Percentiles rank a stretch among this genome's conserved stretches.
Evolutionary conservation across 768 basidiomycete species (phyloP).

Genomic region (Kwoniella bestiolae): DNA sequence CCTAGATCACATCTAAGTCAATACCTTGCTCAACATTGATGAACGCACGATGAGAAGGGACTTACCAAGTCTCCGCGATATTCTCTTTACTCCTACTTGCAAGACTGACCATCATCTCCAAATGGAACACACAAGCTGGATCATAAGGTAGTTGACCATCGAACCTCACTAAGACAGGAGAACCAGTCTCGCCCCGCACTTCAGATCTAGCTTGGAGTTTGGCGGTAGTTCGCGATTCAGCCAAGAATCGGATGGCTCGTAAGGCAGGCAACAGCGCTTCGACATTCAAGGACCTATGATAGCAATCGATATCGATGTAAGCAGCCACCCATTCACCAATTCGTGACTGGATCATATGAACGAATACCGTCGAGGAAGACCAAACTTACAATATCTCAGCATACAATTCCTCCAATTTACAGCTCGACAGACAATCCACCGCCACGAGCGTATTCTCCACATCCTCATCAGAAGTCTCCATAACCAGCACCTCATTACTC

Average conservation of each 20-base stretch:
- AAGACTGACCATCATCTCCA: constrained; percentile 94
- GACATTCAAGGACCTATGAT: constrained; percentile 70
- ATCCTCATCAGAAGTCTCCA: constrained; percentile 85
- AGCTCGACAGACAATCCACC: constrained; percentile 92
- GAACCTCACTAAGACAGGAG: constrained; percentile 29
- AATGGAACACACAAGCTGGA: constrained; percentile 88
- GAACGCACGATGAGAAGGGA: neutral
- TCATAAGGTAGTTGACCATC: constrained; percentile 79
- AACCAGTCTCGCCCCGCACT: constrained; percentile 34
- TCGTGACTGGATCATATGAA: too few relatives aligned
- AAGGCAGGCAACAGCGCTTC: constrained; percentile 83
- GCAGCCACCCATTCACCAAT: constrained; percentile 14
- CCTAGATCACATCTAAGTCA: constrained; percentile 61
- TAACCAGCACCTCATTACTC: constrained; percentile 74
- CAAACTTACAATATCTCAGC: constrained; percentile 81
- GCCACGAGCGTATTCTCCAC: constrained; percentile 92
- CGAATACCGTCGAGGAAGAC: neutral
- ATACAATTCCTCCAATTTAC: constrained; percentile 91
- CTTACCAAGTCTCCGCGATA: constrained; percentile 87
- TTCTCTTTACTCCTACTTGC: constrained; percentile 73
- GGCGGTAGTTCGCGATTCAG: constrained; percentile 85
- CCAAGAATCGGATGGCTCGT: constrained; percentile 83
- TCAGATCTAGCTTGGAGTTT: constrained; percentile 46
- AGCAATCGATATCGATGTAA: too few relatives aligned
- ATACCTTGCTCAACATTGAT: neutral